Base-by-base conservation (phyloP, 2,329 filamentous ascomycete genomes). In the Colletotrichum sp. region DNA sequence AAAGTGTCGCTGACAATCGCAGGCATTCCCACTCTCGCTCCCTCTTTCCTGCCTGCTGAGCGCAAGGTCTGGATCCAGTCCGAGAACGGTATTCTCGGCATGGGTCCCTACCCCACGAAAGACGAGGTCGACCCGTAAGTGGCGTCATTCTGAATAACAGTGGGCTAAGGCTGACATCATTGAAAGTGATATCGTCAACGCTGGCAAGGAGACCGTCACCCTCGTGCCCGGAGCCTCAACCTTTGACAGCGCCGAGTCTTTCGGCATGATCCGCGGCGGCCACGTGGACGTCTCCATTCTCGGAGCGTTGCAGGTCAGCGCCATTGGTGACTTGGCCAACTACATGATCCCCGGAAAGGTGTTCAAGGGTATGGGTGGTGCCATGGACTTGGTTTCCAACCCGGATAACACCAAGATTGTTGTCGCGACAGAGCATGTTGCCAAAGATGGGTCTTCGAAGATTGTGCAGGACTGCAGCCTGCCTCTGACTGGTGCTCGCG, bases 271-370 rank as follows among this genome's bases (percentile, higher is more conserved):
- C 79, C 91, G 95, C 13, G 94, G 94, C 67, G 95, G 95, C 0
- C 94, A 96, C 80, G 93, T 97, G 56, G 93, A 97, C 81, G 93
- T 97, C 7, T 95, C 94, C 0, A 95, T 97, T 80, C 90, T 97
- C 1, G 95, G 95, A 5, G 93, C 95, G 3, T 91, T 96, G 78
- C 94, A 97, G 86, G 95, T 97, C 26, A 93, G 92, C 78, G 94
- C 94, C 0, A 88, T 90, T 4, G 95, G 95, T 30, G 95, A 97
- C 82, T 85, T 97, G 69, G 95, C 95, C 61, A 97, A 97, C 85
- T 97, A 95, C 88, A 97, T 97, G 93, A 94, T 97, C 77, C 95
- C 95, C 0, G 95, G 95, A 28, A 97, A 96, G 84, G 91, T 95
- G 13, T 92, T 96, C 85, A 97, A 97, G 88, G 95, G 95, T 21